Conservation (phyloP, 257 asterid species). For the Solanum paucissectum region DNA sequence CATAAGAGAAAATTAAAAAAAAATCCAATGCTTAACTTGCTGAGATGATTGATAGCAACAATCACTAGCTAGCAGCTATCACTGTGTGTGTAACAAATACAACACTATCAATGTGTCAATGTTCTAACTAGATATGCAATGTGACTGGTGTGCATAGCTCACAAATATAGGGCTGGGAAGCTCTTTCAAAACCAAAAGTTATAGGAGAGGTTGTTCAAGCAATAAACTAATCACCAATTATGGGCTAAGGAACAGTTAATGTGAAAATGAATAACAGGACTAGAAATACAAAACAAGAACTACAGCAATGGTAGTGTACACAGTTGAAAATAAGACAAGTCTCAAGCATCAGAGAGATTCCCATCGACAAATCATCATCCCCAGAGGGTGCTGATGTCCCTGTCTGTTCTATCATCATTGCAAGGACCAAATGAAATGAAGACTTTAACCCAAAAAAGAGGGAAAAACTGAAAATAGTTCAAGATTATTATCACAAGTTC, state of each 20-base stretch:
- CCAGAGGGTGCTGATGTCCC: slow-evolving; percentile 59
- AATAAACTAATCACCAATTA: neutral
- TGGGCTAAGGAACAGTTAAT: neutral
- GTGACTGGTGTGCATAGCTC: neutral
- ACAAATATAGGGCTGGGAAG: neutral
- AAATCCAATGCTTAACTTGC: neutral
- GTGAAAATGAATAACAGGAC: neutral
- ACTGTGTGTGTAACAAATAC: neutral
- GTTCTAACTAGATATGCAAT: neutral
- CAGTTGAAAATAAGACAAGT: neutral
- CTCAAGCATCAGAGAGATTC: slow-evolving; percentile 69
- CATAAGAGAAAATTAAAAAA: neutral
- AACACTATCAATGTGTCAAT: neutral
- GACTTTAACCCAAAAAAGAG: too few species aligned
- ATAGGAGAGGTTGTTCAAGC: neutral
- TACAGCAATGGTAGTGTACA: neutral
- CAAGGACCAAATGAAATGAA: neutral
- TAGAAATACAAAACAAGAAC: neutral
- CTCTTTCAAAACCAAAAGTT: neutral
- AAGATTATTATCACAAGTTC: neutral
- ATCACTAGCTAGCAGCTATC: neutral
- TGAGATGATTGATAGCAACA: slow-evolving; percentile 10
- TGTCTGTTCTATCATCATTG: slow-evolving; percentile 61
- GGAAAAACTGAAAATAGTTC: neutral
- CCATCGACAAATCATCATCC: slow-evolving; percentile 51